A percentile compares a stretch with the other conserved stretches of the same genome.
Conservation (phyloP, 2,329 filamentous ascomycete species). For the Hypoxylon sp. region DNA sequence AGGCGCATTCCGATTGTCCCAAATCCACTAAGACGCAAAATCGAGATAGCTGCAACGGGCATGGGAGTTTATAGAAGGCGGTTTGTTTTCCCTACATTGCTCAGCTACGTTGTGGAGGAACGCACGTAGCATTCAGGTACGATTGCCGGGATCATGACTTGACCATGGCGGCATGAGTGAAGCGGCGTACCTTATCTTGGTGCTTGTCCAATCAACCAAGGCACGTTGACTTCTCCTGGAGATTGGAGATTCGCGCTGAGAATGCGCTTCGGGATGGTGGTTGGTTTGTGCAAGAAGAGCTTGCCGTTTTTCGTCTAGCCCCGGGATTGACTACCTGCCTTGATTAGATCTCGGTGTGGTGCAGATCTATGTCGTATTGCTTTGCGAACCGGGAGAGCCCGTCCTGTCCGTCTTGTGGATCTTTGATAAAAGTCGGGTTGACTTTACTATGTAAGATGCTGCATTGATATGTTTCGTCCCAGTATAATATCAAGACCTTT, state of each 20-base stretch:
- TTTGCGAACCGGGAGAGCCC: slow-evolving; percentile 9
- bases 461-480: too few relatives aligned
- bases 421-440: too few relatives aligned
- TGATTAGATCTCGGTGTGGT: slow-evolving; percentile 33
- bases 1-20: slow-evolving; percentile 11
- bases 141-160: slow-evolving; percentile 11
- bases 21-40: slow-evolving; percentile 1
- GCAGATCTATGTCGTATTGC: slow-evolving; percentile 7
- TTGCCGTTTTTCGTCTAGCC: slow-evolving; percentile 23
- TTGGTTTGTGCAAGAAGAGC: slow-evolving; percentile 21
- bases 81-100: slow-evolving; percentile 2
- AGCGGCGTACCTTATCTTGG: slow-evolving; percentile 33
- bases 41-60: slow-evolving; percentile 4
- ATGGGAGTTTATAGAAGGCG: slow-evolving; percentile 32
- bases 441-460: too few relatives aligned
- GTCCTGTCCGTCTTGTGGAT: slow-evolving; percentile 6
- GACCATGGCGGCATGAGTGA: slow-evolving; percentile 1
- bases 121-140: slow-evolving; percentile 15
- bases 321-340: slow-evolving; percentile 30
- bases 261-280: slow-evolving; percentile 23
- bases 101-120: slow-evolving; percentile 18
- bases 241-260: slow-evolving; percentile 18
- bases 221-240: slow-evolving; percentile 35
- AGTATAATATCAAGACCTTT: too few relatives aligned
- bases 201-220: slow-evolving; percentile 39